Evolutionary conservation across 257 asterid species (phyloP).

Genomic region (Capsicum baccatum): DNA sequence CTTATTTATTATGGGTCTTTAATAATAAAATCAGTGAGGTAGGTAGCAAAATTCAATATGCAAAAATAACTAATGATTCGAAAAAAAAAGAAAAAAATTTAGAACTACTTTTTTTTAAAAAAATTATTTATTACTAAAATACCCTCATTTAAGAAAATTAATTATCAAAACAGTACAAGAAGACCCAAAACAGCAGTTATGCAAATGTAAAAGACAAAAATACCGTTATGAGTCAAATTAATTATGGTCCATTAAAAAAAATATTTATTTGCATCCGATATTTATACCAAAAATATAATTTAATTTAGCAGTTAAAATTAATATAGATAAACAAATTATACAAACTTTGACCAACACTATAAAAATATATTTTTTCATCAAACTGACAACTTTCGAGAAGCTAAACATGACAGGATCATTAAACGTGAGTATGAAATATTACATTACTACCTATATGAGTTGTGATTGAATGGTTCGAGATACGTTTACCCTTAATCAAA

Average conservation of each 20-base stretch:
- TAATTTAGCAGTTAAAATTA: neutral
- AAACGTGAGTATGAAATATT: neutral
- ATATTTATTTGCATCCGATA: neutral
- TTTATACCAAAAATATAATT: neutral
- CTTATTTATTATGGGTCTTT: constrained; percentile 17
- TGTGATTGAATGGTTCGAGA: no score
- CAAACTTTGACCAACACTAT: neutral
- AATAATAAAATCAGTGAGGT: neutral
- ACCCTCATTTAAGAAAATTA: constrained; percentile 33
- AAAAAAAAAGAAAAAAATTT: neutral
- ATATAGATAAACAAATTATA: no score
- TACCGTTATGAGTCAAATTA: constrained; percentile 32
- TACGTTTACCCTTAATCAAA: no score
- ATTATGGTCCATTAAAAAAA: constrained; percentile 48
- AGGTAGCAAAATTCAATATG: constrained; percentile 31
- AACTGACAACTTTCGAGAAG: neutral
- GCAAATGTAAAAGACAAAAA: constrained; percentile 34
- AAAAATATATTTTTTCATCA: neutral
- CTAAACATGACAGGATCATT: neutral
- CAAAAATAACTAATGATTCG: neutral
- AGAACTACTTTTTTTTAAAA: neutral
- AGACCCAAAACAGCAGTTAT: constrained; percentile 42
- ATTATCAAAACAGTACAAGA: constrained; percentile 28
- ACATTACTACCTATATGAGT: no score
- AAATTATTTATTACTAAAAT: constrained; percentile 31